Evolutionary conservation across 192 early-diverging fungal species (phyloP), one percentile per base, ranked within the genome.

Genomic region (Piromyces finnis): DNA sequence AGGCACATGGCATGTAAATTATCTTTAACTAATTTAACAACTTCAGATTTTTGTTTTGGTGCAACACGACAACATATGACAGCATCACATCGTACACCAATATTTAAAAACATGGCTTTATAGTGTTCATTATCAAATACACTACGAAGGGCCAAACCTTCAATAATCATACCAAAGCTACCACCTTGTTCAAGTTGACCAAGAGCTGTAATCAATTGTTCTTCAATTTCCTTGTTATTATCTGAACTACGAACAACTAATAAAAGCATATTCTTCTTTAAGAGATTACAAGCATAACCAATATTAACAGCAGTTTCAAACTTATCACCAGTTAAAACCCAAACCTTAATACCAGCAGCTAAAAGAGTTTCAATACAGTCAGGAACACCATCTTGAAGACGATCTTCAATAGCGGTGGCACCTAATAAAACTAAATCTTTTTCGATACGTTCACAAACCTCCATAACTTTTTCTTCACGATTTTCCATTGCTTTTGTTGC

Each of bases 31-130:
- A 97, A 83, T 26, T 87, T 86, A 26, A 99, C 97, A 2, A 99
- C 94, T 84, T 95, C 85, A 12, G 96, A 95, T 88, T 99, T 99
- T 86, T 99, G 97, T 77, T 95, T 85, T 14, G 97, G 97, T 77
- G 93, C 93, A n/a, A 99, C 97, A 81, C 97, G 94, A 85, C 95
- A 98, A 82, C 95, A 98, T n/a, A 99, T 85, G 0, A 99, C 97
- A 78, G 94, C 92, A 78, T 90, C 86, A 85, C 97, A 97, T 12
- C 88, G 88, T 79, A 89, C 94, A 5, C 91, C 90, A 14, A 99
- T 86, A 81, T 88, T 88, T 30, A 97, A 83, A 5, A 97, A 85
- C 41, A 91, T 82, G 29, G 85, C 82, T 37, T 87, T 88, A 16
- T 89, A 83, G 1, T 87, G 85, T 2, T 87, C 82, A 84, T 93